Percentiles rank a stretch among this genome's conserved stretches.
phyloP scores from a whole-genome alignment of 495 filamentous ascomycete genomes.

The Xylaria scruposa region DNA sequence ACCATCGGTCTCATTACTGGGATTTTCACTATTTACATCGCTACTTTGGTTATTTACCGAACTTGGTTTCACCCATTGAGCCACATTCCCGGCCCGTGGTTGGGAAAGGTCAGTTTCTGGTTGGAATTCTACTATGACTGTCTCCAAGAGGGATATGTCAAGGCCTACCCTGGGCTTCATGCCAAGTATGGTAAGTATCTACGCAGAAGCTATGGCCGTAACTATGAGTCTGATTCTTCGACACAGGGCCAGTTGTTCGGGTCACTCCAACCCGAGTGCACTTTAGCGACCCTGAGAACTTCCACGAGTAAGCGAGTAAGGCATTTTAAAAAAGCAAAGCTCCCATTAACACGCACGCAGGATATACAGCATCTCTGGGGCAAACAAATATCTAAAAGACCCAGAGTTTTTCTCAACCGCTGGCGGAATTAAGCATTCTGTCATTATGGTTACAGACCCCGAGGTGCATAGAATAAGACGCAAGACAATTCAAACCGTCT shows the following conservation, averaged over 20 bases:
- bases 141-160: conserved; percentile 9
- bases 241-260: conserved; percentile 15
- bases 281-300: conserved; percentile 19
- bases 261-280: conserved; percentile 14
- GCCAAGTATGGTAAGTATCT: conserved; percentile 14
- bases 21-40: not conserved
- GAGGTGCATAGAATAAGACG: not conserved
- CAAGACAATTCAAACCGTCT: conserved; percentile 13
- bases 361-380: conserved; percentile 5
- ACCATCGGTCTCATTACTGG: not conserved
- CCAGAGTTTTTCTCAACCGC: conserved; percentile 14
- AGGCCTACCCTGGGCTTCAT: conserved; percentile 7
- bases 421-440: conserved; percentile 13
- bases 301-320: conserved; percentile 9
- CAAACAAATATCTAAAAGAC: conserved; percentile 15
- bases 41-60: not conserved
- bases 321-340: not conserved
- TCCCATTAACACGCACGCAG: not conserved
- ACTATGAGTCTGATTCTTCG: not conserved
- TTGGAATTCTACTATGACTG: conserved; percentile 20
- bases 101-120: not conserved
- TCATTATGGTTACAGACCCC: not conserved
- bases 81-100: conserved; percentile 18
- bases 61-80: conserved; percentile 13
- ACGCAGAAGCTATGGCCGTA: not conserved